Conservation (phyloP, 495 filamentous ascomycete genomes). For the Lepidopterella palustris region DNA sequence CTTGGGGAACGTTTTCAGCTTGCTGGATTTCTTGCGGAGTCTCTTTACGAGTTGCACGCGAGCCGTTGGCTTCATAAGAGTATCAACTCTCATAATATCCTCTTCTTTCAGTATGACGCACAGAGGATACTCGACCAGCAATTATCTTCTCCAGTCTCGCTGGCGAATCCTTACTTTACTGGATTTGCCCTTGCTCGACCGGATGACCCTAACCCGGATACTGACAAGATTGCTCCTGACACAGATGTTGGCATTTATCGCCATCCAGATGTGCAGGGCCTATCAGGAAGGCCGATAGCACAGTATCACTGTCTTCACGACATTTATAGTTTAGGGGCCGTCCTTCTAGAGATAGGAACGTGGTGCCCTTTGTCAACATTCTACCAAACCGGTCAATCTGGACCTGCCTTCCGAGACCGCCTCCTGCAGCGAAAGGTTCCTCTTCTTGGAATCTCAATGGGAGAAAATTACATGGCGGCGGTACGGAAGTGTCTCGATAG, state of each 20-base stretch:
- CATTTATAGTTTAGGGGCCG: constrained; percentile 1
- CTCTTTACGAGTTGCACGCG: constrained; percentile 1
- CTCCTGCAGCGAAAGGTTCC: neutral
- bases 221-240: neutral
- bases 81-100: constrained; percentile 8
- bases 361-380: neutral
- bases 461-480: neutral
- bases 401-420: neutral
- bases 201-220: neutral
- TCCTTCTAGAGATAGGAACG: constrained; percentile 5
- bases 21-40: neutral
- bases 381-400: neutral
- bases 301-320: neutral
- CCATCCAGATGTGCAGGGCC: constrained; percentile 7
- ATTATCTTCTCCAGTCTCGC: neutral
- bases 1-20: constrained; percentile 1
- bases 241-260: constrained; percentile 1
- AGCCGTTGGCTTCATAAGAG: constrained; percentile 5
- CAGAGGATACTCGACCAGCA: neutral
- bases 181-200: neutral
- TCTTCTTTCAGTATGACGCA: constrained; percentile 19
- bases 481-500: neutral
- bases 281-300: neutral
- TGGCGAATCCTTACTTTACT: neutral
- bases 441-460: constrained; percentile 4